Conservation (phyloP, 208 protist species). For the Acanthamoeba culbertsoni region DNA sequence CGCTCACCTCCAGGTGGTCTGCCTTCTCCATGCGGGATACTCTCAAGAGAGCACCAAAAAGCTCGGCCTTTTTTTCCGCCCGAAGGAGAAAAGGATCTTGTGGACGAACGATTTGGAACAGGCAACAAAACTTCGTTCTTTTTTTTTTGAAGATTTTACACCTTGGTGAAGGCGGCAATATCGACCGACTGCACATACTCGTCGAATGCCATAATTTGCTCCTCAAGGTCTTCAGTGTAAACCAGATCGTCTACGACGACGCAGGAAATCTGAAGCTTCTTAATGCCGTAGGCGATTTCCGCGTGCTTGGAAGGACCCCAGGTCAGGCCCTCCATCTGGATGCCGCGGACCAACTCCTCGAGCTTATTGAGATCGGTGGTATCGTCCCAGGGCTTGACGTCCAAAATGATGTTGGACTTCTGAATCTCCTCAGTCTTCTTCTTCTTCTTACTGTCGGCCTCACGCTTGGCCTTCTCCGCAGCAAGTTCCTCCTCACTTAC, state of each 20-base stretch:
- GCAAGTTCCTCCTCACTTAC: constrained; percentile 67
- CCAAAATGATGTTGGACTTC: constrained; percentile 86
- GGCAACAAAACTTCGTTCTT: too few relatives aligned
- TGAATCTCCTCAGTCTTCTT: constrained; percentile 63
- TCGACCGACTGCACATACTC: constrained; percentile 93
- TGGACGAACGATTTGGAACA: too few relatives aligned
- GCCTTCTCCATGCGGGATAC: background rate
- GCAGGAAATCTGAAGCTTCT: constrained; percentile 92
- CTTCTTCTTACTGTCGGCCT: constrained; percentile 63
- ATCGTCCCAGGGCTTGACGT: constrained; percentile 95
- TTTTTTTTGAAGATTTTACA: constrained; percentile 85
- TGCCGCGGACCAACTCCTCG: constrained; percentile 86
- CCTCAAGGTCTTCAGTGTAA: constrained; percentile 91
- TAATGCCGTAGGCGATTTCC: constrained; percentile 90
- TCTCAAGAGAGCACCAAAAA: too few relatives aligned
- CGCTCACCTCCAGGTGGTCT: background rate
- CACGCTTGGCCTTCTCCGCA: constrained; percentile 58
- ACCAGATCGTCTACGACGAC: constrained; percentile 94
- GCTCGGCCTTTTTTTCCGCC: background rate
- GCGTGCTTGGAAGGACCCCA: constrained; percentile 92
- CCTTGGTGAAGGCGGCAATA: constrained; percentile 94
- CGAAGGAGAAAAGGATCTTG: too few relatives aligned
- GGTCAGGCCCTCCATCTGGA: constrained; percentile 90
- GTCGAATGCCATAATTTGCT: constrained; percentile 91
- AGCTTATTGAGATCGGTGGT: constrained; percentile 89